Conservation (phyloP, 2,329 filamentous ascomycete genomes). For the Cadophora sp. region DNA sequence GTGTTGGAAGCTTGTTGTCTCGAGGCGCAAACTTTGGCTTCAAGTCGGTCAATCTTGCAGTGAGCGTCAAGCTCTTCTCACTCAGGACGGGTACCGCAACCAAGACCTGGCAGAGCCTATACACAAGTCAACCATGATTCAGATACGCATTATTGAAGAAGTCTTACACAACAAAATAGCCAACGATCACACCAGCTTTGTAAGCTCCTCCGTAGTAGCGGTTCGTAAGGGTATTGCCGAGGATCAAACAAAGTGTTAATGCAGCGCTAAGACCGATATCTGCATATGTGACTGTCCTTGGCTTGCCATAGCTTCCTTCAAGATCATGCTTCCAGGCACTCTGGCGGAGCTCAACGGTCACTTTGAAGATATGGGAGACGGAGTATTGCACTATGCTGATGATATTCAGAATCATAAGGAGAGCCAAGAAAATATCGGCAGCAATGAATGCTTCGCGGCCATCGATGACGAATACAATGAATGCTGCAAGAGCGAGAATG, state of each 20-base stretch:
- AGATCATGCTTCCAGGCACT: constrained; percentile 18
- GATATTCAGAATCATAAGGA: constrained; percentile 28
- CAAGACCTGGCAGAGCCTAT: constrained; percentile 19
- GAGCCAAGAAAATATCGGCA: constrained; percentile 22
- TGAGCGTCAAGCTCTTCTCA: constrained; percentile 63
- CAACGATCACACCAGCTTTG: constrained; percentile 25
- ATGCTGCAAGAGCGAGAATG: constrained; percentile 18
- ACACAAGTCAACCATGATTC: neutral
- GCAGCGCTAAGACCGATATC: constrained; percentile 23
- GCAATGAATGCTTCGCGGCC: constrained; percentile 26
- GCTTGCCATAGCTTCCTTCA: constrained; percentile 8
- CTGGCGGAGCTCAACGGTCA: constrained; percentile 29
- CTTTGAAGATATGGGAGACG: constrained; percentile 25
- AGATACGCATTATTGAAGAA: neutral
- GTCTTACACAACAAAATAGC: constrained; percentile 33
- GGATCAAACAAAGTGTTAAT: constrained; percentile 24
- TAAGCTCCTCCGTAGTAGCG: constrained; percentile 17
- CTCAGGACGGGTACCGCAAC: constrained; percentile 71
- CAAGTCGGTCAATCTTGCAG: constrained; percentile 23
- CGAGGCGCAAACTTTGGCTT: constrained; percentile 17
- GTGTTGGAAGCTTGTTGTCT: constrained; percentile 24
- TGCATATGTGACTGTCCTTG: constrained; percentile 19
- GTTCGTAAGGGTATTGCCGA: constrained; percentile 13
- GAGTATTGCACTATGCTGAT: constrained; percentile 23
- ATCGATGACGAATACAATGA: constrained; percentile 26